phyloP scores from a whole-genome alignment of 768 basidiomycete species.

The Naganishia randhawae region DNA sequence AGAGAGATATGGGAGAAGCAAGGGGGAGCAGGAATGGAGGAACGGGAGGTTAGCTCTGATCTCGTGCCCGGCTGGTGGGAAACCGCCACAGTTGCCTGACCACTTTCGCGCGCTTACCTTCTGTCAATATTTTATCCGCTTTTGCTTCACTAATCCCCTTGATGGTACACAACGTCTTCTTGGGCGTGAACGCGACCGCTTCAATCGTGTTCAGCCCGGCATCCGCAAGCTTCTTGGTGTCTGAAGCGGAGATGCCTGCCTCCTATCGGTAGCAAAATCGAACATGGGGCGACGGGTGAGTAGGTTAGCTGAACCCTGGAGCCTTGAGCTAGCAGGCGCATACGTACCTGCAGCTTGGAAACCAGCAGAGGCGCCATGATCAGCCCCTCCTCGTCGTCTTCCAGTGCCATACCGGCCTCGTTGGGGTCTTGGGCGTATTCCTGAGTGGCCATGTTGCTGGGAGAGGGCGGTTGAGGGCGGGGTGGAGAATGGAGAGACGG shows the following conservation, averaged over 20 bases:
- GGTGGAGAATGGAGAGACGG: background rate
- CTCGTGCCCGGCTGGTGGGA: too few species aligned
- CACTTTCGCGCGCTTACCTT: conserved; percentile 65
- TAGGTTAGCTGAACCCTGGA: background rate
- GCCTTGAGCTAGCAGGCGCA: too few species aligned
- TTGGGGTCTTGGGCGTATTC: conserved; percentile 31
- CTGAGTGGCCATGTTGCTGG: conserved; percentile 36
- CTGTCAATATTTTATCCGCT: conserved; percentile 88
- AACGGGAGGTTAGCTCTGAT: conserved; percentile 22
- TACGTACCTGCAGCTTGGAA: conserved; percentile 58
- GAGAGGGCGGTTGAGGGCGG: background rate
- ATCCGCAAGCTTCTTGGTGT: conserved; percentile 90
- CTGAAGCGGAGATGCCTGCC: conserved; percentile 79
- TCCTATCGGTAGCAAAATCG: conserved; percentile 74
- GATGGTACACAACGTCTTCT: conserved; percentile 81
- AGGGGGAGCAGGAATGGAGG: background rate
- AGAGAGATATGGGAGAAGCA: conserved; percentile 5
- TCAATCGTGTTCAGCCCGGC: conserved; percentile 92
- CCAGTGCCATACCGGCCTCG: conserved; percentile 50
- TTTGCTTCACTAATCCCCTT: conserved; percentile 97
- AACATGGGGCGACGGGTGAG: too few species aligned
- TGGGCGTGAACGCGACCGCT: conserved; percentile 91
- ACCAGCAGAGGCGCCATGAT: conserved; percentile 79
- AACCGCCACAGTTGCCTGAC: too few species aligned
- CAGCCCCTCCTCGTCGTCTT: conserved; percentile 57